phyloP scores from a whole-genome alignment of 2,329 filamentous ascomycete genomes.

The Cladosporium colombiae region DNA sequence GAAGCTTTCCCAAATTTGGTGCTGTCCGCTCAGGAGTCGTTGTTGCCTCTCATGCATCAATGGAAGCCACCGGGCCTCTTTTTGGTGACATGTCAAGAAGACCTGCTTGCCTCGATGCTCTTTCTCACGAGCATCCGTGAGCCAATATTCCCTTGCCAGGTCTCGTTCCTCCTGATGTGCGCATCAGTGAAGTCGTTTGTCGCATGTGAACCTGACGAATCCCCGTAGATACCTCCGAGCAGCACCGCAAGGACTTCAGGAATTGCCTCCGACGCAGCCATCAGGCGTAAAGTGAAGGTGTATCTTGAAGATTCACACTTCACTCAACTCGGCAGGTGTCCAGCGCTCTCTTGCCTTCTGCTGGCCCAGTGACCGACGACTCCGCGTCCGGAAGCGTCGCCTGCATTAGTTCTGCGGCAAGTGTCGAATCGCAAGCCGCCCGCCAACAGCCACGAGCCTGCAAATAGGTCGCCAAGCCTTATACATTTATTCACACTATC shows the following conservation, averaged over 20 bases:
- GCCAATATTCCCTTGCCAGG: neutral
- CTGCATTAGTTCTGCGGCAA: constrained; percentile 18
- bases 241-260: neutral
- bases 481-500: neutral
- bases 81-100: neutral
- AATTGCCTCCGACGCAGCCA: constrained; percentile 2
- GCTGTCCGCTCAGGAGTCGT: neutral
- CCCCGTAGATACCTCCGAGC: neutral
- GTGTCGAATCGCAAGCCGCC: constrained; percentile 13
- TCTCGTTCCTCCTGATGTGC: too few relatives aligned
- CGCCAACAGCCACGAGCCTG: constrained; percentile 10
- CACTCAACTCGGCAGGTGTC: neutral
- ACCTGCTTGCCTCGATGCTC: neutral
- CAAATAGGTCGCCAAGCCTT: constrained; percentile 13
- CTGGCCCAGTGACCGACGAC: neutral
- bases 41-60: neutral
- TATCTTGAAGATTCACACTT: neutral
- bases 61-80: neutral
- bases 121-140: neutral
- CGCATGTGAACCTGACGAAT: neutral
- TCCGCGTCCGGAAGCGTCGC: constrained; percentile 10
- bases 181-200: neutral
- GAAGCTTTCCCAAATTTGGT: neutral
- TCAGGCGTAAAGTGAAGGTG: constrained; percentile 15
- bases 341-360: constrained; percentile 7